Evolutionary conservation across 371 early-diverging fungal species (phyloP).

Genomic region (Cokeromyces recurvatus): DNA sequence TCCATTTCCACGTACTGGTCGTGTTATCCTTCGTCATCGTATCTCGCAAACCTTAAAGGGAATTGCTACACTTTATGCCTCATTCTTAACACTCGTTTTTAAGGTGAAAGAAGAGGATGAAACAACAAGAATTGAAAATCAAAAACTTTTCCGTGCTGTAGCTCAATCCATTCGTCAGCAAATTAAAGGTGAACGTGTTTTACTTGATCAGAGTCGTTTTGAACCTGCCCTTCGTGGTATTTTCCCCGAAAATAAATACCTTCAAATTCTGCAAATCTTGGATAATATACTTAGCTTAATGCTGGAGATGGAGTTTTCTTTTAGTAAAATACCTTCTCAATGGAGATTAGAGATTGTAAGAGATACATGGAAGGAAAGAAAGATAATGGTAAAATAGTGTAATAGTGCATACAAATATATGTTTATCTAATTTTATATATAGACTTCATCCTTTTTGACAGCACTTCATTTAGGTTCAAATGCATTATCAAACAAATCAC

Average conservation of each 20-base stretch:
- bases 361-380: constrained; percentile 42
- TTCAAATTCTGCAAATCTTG: constrained; percentile 32
- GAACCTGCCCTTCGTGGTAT: constrained; percentile 46
- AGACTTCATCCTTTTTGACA: constrained; percentile 38
- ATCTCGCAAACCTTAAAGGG: constrained; percentile 33
- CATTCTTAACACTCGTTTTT: constrained; percentile 33
- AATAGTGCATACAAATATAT: not conserved
- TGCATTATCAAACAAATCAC: constrained; percentile 39
- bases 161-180: constrained; percentile 32
- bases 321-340: constrained; percentile 23
- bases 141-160: constrained; percentile 31
- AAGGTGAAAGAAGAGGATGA: constrained; percentile 19
- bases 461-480: constrained; percentile 38
- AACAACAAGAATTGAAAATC: constrained; percentile 8
- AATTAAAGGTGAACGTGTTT: constrained; percentile 32
- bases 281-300: constrained; percentile 40
- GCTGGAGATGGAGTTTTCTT: constrained; percentile 36
- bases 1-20: constrained; percentile 36
- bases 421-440: not conserved
- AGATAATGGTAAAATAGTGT: constrained; percentile 24
- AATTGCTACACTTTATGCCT: constrained; percentile 33
- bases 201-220: constrained; percentile 44
- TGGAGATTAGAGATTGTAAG: constrained; percentile 33
- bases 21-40: constrained; percentile 41
- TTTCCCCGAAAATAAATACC: constrained; percentile 38